These are phyloP conservation scores for Canavalia ensiformis DNA, from an alignment of 306 rosid species.

Conservation along the genomic window DNA sequence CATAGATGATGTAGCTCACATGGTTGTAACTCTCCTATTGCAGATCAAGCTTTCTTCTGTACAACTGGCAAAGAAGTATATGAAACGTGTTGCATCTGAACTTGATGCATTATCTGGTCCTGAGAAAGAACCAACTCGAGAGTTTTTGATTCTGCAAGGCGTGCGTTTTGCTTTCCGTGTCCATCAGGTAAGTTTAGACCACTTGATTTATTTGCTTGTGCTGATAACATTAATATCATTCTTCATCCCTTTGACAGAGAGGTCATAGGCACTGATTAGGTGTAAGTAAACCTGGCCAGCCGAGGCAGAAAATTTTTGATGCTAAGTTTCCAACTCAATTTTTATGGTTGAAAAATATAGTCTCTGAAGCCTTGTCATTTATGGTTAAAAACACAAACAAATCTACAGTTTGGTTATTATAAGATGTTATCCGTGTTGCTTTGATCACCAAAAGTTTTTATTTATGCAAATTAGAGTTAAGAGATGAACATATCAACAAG, in stretches of 20 bases:
- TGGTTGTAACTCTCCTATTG: constrained; percentile 38
- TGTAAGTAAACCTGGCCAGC: background rate
- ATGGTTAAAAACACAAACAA: background rate
- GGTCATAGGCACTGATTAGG: background rate
- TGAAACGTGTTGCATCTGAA: constrained; percentile 90
- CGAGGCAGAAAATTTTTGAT: background rate
- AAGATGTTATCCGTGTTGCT: background rate
- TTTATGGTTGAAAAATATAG: background rate
- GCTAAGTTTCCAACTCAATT: background rate
- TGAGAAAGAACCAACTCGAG: constrained; percentile 89
- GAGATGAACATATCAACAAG: background rate
- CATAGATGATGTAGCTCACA: constrained; percentile 27
- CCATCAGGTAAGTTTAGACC: constrained; percentile 74
- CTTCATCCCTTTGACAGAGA: background rate
- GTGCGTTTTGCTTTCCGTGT: constrained; percentile 95
- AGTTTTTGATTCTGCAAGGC: constrained; percentile 85
- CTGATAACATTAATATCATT: background rate
- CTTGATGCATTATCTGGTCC: constrained; percentile 82
- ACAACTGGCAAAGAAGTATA: constrained; percentile 87
- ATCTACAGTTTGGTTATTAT: background rate
- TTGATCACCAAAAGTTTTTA: background rate
- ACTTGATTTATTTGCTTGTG: background rate
- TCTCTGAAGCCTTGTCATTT: background rate
- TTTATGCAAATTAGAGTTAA: background rate
- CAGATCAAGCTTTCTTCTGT: constrained; percentile 97